Percentiles rank a stretch among this genome's conserved stretches.
Evolutionary conservation across 495 filamentous ascomycete genomes (phyloP).

Genomic region (Lophium mytilinum): DNA sequence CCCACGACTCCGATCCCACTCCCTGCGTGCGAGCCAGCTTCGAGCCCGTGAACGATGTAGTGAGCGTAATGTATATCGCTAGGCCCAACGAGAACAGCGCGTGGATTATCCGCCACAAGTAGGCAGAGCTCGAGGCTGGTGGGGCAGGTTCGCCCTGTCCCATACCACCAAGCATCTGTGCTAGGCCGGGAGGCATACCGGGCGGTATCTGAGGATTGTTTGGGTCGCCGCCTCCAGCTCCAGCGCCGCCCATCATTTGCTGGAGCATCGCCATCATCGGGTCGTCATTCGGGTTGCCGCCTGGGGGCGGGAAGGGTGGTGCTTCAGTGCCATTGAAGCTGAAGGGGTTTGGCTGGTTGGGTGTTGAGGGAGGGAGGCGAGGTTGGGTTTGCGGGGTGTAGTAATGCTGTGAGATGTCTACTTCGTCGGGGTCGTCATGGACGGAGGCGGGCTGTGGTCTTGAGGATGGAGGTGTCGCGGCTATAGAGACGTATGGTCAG

Average conservation of each 20-base stretch:
- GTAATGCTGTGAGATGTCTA: conserved; percentile 62
- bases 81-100: conserved; percentile 61
- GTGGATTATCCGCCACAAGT: conserved; percentile 71
- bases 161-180: conserved; percentile 31
- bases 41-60: conserved; percentile 54
- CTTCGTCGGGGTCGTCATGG: conserved; percentile 57
- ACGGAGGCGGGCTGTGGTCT: conserved; percentile 2
- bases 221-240: conserved; percentile 27
- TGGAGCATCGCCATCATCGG: conserved; percentile 54
- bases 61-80: conserved; percentile 60
- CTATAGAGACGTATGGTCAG: not conserved
- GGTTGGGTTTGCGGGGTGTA: conserved; percentile 33
- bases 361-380: conserved; percentile 5
- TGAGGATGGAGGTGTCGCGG: not conserved
- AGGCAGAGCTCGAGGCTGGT: conserved; percentile 40
- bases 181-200: conserved; percentile 41
- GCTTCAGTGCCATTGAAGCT: conserved; percentile 22
- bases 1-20: conserved; percentile 34
- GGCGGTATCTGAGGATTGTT: conserved; percentile 28
- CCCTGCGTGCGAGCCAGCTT: conserved; percentile 16
- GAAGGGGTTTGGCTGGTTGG: conserved; percentile 11
- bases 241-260: conserved; percentile 46
- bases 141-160: conserved; percentile 29
- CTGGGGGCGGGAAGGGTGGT: conserved; percentile 6
- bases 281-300: conserved; percentile 41